A percentile compares a stretch with the other conserved stretches of the same genome.
Conservation (phyloP, 352 stramenopile genomes). For the Phytophthora cactorum region DNA sequence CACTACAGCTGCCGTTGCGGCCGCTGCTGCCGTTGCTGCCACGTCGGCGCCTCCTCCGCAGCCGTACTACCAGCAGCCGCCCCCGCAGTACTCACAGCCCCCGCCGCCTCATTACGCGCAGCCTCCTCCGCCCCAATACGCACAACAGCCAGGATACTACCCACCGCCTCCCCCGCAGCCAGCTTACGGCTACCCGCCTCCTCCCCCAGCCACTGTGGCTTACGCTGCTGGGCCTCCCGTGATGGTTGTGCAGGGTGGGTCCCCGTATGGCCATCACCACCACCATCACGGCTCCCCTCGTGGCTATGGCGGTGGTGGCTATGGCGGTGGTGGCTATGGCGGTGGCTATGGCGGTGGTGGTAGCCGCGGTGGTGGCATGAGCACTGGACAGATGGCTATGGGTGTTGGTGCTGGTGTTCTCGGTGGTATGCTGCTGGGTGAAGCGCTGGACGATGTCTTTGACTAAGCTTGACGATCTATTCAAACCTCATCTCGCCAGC, state of each 20-base stretch:
- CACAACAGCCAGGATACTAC: conserved; percentile 45
- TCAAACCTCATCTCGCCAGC: not conserved
- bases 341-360: conserved; percentile 23
- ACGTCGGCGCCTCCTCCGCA: conserved; percentile 34
- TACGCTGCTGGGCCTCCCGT: conserved; percentile 43
- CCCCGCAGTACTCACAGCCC: conserved; percentile 38
- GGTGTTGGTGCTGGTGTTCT: conserved; percentile 77
- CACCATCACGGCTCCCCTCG: conserved; percentile 40
- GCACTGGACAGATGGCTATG: conserved; percentile 58
- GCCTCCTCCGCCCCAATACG: conserved; percentile 34
- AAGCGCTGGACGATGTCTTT: conserved; percentile 69
- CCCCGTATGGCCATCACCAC: conserved; percentile 35
- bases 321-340: not conserved
- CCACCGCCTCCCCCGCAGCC: conserved; percentile 29
- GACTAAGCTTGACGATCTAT: conserved; percentile 25
- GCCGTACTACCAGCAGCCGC: conserved; percentile 48
- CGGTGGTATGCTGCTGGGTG: conserved; percentile 77
- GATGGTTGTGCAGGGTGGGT: conserved; percentile 33
- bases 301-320: conserved; percentile 34
- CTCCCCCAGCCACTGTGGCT: conserved; percentile 32
- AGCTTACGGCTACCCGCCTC: conserved; percentile 37
- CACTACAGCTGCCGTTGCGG: conserved; percentile 18
- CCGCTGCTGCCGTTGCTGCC: conserved; percentile 22
- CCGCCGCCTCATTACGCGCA: conserved; percentile 39
- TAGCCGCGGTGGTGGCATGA: conserved; percentile 36